phyloP scores from a whole-genome alignment of 176 grass and related monocot genomes.

The Saccharum spontaneum region DNA sequence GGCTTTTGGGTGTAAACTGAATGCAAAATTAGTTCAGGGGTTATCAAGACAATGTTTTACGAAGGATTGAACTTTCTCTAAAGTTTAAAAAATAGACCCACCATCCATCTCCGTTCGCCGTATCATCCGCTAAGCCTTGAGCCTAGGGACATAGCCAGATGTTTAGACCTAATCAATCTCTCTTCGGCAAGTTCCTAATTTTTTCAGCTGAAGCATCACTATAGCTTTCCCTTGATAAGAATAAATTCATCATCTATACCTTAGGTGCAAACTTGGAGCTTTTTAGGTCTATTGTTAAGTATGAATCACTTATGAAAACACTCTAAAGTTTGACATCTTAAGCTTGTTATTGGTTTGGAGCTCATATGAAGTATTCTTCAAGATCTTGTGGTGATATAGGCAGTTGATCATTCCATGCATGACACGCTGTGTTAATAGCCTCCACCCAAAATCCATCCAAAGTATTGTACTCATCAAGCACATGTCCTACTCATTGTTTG shows the following conservation, averaged over 20 bases:
- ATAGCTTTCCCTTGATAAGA: too few relatives aligned
- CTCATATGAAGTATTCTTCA: not conserved
- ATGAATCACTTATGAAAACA: not conserved
- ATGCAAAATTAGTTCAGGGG: not conserved
- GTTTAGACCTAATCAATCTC: too few relatives aligned
- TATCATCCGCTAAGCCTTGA: too few relatives aligned
- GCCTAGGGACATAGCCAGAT: too few relatives aligned
- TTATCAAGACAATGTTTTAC: too few relatives aligned
- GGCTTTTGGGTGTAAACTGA: not conserved
- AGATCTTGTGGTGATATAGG: not conserved
- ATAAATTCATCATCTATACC: too few relatives aligned
- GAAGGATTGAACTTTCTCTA: too few relatives aligned
- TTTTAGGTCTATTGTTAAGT: not conserved
- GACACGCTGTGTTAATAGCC: too few relatives aligned
- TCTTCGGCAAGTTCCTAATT: not conserved
- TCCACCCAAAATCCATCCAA: not conserved
- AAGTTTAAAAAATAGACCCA: too few relatives aligned
- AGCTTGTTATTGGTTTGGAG: not conserved
- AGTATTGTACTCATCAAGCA: not conserved
- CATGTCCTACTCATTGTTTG: too few relatives aligned
- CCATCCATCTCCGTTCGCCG: too few relatives aligned
- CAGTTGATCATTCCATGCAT: not conserved
- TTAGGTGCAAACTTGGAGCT: too few relatives aligned
- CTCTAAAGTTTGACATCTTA: not conserved
- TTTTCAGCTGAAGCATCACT: not conserved